Base-by-base conservation (phyloP, 257 asterid genomes). In the Capsicum baccatum region DNA sequence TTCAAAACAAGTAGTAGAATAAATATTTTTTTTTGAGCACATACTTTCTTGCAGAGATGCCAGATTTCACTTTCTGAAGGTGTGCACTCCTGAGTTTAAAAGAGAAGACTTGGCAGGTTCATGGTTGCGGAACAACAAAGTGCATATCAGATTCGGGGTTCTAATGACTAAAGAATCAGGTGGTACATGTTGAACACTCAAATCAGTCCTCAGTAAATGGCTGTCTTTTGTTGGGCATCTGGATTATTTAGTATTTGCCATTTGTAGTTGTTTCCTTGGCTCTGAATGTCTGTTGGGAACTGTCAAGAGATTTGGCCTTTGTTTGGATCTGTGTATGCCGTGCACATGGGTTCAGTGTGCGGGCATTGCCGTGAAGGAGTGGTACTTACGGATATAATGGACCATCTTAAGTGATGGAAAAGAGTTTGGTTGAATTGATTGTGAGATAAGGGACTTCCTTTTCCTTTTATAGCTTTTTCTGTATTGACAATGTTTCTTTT, bases 401-500 rank as follows among this genome's bases (percentile, higher is more conserved):
- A 67, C 37, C 52, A 67, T 67, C 76, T 67, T 67, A 67, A 67
- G 15, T 35, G 76, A 67, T 67, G 21, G 74, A 14, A 67, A 67
- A 50, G 76, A 14, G 12, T 67, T 67, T 37, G 76, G 52, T 50
- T 37, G 52, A 67, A 67, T 13, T 67, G 76, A 37, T 67, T 6
- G 76, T 67, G 76, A 37, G 76, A 67, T 67, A 21, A 67, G 76
- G 50, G 14, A 55, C 62, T 56, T 56, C 44, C 44, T 39, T 56
- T 6, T 17, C 15, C 44, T 39, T 56, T 56, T 56, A 37, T 67
- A 35, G 50, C 50, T 67, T 67, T 64, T 67, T 67, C 74, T 67
- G 10, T 66, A n/a, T 16, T 17, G 35, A 42, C 8, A 0, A 47
- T 16, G 79, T 70, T 42, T 2, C 55, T 70, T 70, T 42, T 70